phyloP scores from a whole-genome alignment of 1,284 basidiomycete species.

The Tranzscheliella williamsii region DNA sequence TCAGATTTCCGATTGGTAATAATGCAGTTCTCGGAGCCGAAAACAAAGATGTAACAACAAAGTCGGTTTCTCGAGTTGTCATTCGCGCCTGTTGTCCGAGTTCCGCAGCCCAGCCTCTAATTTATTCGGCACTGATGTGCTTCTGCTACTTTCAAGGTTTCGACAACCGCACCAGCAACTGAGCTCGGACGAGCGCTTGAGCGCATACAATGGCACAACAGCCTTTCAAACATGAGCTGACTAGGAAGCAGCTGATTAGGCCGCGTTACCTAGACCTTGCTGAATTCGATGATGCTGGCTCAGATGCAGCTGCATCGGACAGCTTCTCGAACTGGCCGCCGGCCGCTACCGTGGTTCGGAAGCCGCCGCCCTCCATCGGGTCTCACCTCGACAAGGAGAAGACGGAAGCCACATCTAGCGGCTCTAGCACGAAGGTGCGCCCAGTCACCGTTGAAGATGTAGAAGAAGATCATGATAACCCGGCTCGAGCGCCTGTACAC shows the following conservation, averaged over 20 bases:
- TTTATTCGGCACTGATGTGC: too few relatives aligned
- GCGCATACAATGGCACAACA: too few relatives aligned
- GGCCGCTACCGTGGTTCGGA: conserved; percentile 41
- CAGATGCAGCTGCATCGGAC: conserved; percentile 5
- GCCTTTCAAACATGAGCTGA: too few relatives aligned
- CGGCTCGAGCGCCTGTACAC: background rate
- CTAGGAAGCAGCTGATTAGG: conserved; percentile 37
- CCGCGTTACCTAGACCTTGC: conserved; percentile 44
- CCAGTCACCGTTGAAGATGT: conserved; percentile 3
- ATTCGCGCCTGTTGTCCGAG: too few relatives aligned
- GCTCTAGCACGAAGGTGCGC: background rate
- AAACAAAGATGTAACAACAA: too few relatives aligned
- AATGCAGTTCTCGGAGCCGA: too few relatives aligned
- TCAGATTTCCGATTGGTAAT: too few relatives aligned
- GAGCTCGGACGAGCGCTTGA: too few relatives aligned
- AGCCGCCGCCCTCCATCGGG: conserved; percentile 23
- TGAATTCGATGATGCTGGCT: conserved; percentile 27
- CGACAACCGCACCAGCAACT: too few relatives aligned
- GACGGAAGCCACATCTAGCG: background rate
- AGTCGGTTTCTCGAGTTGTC: too few relatives aligned
- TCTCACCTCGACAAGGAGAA: conserved; percentile 2
- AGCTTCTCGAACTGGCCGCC: conserved; percentile 46
- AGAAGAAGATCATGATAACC: background rate
- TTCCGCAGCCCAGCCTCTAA: too few relatives aligned
- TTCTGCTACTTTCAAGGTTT: too few relatives aligned